These are phyloP conservation scores for Thymus mandschuricus DNA, from an alignment of 257 asterid species.

Conservation along the genomic window DNA sequence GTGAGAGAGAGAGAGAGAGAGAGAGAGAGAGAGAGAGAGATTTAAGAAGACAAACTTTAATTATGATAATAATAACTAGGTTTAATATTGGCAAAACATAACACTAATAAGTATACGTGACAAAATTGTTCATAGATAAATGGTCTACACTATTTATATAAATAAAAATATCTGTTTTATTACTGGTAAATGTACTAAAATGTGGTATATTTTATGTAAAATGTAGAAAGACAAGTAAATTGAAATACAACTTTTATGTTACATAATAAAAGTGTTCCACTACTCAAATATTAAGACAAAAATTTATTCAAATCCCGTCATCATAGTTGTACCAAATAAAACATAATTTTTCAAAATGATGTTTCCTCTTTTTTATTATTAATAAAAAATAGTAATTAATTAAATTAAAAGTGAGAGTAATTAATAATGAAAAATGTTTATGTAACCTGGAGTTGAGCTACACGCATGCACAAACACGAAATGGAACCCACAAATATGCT, in stretches of 20 bases:
- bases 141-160: too few relatives aligned
- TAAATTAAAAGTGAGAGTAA: not conserved
- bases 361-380: not conserved
- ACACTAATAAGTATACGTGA: not conserved
- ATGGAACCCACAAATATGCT: slow-evolving; percentile 30
- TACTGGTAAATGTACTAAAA: too few relatives aligned
- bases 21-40: not conserved
- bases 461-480: slow-evolving; percentile 28
- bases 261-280: not conserved
- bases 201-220: too few relatives aligned
- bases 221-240: too few relatives aligned
- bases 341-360: slow-evolving; percentile 15
- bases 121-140: not conserved
- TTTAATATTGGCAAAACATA: not conserved
- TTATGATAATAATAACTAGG: too few relatives aligned
- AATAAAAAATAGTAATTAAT: not conserved
- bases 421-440: not conserved
- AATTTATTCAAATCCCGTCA: not conserved
- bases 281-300: not conserved
- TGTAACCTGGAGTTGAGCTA: not conserved
- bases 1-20: not conserved
- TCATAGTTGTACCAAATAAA: slow-evolving; percentile 18
- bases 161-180: too few relatives aligned
- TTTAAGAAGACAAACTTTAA: too few relatives aligned
- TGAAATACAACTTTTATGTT: too few relatives aligned